Percentiles rank a stretch among this genome's conserved stretches.
Evolutionary conservation across 2,329 filamentous ascomycete species (phyloP).

Genomic region (Venturia effusa): DNA sequence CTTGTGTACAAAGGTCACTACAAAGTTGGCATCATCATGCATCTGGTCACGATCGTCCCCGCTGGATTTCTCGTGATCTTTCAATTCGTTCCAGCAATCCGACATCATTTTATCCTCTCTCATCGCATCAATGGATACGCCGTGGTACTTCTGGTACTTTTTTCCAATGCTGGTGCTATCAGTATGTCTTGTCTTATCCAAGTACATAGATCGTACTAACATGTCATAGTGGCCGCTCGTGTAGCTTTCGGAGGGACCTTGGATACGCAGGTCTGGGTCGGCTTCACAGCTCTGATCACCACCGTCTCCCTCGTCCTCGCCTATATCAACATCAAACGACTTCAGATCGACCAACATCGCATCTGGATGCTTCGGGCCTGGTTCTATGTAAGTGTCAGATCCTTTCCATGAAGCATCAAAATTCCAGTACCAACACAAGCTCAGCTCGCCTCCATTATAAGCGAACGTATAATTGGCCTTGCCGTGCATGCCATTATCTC

Average conservation of each 20-base stretch:
- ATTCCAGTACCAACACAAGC: background rate
- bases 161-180: slow-evolving; percentile 32
- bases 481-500: background rate
- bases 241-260: slow-evolving; percentile 44
- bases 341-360: slow-evolving; percentile 53
- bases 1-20: background rate
- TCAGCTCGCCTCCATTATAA: background rate
- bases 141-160: slow-evolving; percentile 36
- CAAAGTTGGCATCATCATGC: slow-evolving; percentile 28
- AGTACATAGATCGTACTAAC: background rate
- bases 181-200: background rate
- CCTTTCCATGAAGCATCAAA: background rate
- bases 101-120: slow-evolving; percentile 38
- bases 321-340: slow-evolving; percentile 45
- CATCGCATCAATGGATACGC: slow-evolving; percentile 53
- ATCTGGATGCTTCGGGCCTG: slow-evolving; percentile 50
- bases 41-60: slow-evolving; percentile 30
- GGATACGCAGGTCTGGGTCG: slow-evolving; percentile 36
- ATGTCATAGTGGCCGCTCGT: slow-evolving; percentile 41
- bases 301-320: slow-evolving; percentile 35
- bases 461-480: background rate
- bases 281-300: slow-evolving; percentile 36
- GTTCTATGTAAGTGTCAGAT: background rate
- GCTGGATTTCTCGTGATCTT: slow-evolving; percentile 28
- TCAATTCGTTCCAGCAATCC: slow-evolving; percentile 34